Base-by-base conservation (phyloP, 2,329 filamentous ascomycete species). In the Colletotrichum musae region DNA sequence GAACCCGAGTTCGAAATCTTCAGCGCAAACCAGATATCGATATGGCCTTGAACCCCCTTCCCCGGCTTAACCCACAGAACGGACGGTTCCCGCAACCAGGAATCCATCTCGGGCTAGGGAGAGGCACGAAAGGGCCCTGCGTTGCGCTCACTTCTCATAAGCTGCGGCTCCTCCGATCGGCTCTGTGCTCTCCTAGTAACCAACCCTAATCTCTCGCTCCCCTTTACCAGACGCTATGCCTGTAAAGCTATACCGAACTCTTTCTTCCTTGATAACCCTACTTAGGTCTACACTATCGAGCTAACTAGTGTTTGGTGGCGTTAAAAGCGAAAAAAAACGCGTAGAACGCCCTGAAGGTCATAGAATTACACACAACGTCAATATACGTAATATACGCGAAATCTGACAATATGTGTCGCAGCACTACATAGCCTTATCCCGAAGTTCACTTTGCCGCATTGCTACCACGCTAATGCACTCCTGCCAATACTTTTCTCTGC, bases 361-460 rank as follows among this genome's bases (percentile, higher is more conserved):
- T 18, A 18, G 18, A 18, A 18, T 18, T 18, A 18, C 18, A 18
- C 18, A 18, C 18, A 18, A 18, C 18, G 18, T 18, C 18, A 18
- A 18, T 18, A 18, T 18, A 18, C 18, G 18, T 18, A 18, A 18
- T 18, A 18, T 18, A 18, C 18, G 18, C 18, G 18, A 18, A 18
- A 18, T 18, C 18, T 18, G 18, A 18, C 18, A 18, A 36, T 36
- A 58, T 58, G 24, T 32, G 54, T 58, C 39, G 54, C 54, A 58
- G 39, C 54, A 58, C 39, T 58, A 58, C 24, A 58, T 47, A 58
- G 54, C 54, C 54, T 58, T 58, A 58, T 58, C 54, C 54, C 24
- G 39, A 58, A 58, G 54, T 58, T 58, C 54, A 58, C 39, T 58
- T 58, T 58, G 54, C 54, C 54, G 41, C 54, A 47, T 58, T 58